Conservation (phyloP, 2,329 filamentous ascomycete genomes). For the Rhinocladiella mackenziei region DNA sequence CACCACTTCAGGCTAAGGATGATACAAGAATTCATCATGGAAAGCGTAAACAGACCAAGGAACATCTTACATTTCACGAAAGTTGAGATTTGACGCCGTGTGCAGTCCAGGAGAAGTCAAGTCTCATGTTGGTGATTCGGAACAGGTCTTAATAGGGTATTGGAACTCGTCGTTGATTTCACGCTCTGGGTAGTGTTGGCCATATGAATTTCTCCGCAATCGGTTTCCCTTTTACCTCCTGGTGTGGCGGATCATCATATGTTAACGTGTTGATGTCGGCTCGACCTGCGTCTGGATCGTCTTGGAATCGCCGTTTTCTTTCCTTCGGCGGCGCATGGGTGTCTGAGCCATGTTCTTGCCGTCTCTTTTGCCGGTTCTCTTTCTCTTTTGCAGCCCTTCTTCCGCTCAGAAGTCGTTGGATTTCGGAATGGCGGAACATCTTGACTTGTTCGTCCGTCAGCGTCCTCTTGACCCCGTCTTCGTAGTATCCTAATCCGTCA, state of each 20-base stretch:
- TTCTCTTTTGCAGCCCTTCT: slow-evolving; percentile 29
- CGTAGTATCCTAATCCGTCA: slow-evolving; percentile 75
- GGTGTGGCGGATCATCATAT: slow-evolving; percentile 21
- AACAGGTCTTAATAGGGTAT: too few species aligned
- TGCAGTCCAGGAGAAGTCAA: background rate
- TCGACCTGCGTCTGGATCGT: slow-evolving; percentile 5
- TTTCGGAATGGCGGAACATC: slow-evolving; percentile 85
- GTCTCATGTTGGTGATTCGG: background rate
- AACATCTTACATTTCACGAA: background rate
- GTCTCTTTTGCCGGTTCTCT: slow-evolving; percentile 16
- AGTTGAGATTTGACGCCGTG: background rate
- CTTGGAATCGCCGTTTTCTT: slow-evolving; percentile 15
- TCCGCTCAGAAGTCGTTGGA: slow-evolving; percentile 64
- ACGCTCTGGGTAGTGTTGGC: slow-evolving; percentile 22
- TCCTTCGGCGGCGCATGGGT: background rate
- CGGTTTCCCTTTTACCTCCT: background rate
- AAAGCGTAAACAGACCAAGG: background rate
- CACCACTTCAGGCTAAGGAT: slow-evolving; percentile 82
- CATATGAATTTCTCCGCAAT: slow-evolving; percentile 24
- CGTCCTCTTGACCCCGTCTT: slow-evolving; percentile 80
- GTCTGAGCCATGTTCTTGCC: background rate
- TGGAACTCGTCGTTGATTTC: too few species aligned
- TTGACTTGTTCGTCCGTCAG: slow-evolving; percentile 86
- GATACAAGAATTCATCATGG: slow-evolving; percentile 58
- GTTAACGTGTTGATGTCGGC: slow-evolving; percentile 13